These are phyloP conservation scores for Aegilops speltoides DNA, from an alignment of 176 grass and related monocot species.

Conservation along the genomic window DNA sequence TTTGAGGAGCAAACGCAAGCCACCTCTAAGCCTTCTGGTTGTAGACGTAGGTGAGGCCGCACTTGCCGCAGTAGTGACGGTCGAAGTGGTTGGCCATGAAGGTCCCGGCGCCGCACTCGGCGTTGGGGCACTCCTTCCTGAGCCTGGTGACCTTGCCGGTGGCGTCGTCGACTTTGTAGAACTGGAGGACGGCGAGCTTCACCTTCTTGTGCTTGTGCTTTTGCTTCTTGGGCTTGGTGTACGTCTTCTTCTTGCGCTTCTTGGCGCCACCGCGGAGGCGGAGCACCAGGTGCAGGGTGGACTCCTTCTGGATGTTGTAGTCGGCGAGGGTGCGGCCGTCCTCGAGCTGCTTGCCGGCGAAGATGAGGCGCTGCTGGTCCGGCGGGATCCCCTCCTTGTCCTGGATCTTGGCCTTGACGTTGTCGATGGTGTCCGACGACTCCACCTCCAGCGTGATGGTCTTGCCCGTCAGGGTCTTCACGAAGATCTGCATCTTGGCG, in stretches of 20 bases:
- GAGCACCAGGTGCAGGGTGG: slow-evolving; percentile 65
- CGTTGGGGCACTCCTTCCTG: slow-evolving; percentile 82
- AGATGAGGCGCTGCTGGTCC: slow-evolving; percentile 80
- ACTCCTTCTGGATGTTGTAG: slow-evolving; percentile 89
- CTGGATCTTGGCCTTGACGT: slow-evolving; percentile 72
- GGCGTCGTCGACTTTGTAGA: slow-evolving; percentile 68
- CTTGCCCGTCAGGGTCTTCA: slow-evolving; percentile 93
- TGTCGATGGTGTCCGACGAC: slow-evolving; percentile 82
- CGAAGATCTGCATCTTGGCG: slow-evolving; percentile 72
- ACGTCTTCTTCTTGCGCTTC: slow-evolving; percentile 81
- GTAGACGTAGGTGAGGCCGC: slow-evolving; percentile 81
- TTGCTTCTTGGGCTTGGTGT: slow-evolving; percentile 76
- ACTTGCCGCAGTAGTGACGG: slow-evolving; percentile 80
- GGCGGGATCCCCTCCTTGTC: slow-evolving; percentile 76
- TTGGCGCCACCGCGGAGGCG: slow-evolving; percentile 56
- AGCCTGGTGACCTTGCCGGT: slow-evolving; percentile 74
- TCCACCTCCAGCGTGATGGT: slow-evolving; percentile 88
- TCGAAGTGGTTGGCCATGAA: slow-evolving; percentile 93
- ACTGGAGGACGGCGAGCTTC: slow-evolving; percentile 76
- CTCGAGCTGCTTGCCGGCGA: slow-evolving; percentile 76
- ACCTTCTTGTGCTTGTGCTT: slow-evolving; percentile 84
- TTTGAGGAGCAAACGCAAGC: not conserved
- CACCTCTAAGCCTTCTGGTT: slow-evolving; percentile 45
- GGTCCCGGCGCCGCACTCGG: slow-evolving; percentile 61
- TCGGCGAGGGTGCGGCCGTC: slow-evolving; percentile 70